These are phyloP conservation scores for Asterophora lycoperdoides DNA, from an alignment of 768 basidiomycete genomes.

Conservation along the genomic window DNA sequence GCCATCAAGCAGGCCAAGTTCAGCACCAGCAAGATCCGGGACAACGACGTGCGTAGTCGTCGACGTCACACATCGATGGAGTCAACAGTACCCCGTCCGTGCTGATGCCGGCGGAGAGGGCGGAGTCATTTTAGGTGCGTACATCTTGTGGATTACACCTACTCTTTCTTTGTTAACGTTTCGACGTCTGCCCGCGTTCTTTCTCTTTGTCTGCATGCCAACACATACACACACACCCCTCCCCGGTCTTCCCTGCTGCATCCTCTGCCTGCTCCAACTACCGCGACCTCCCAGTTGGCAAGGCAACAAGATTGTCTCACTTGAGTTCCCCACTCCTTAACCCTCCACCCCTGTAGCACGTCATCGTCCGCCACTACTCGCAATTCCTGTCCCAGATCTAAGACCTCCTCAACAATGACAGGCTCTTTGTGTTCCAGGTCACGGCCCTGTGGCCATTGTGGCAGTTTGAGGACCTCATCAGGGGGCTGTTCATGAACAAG, in stretches of 20 bases:
- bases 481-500: constrained; percentile 98
- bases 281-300: constrained; percentile 78
- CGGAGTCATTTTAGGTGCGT: constrained; percentile 52
- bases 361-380: constrained; percentile 89
- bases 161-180: neutral
- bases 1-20: constrained; percentile 89
- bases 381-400: constrained; percentile 90
- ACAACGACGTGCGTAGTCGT: constrained; percentile 65
- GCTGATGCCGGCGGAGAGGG: constrained; percentile 72
- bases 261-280: constrained; percentile 93
- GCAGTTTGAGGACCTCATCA: constrained; percentile 98
- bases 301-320: constrained; percentile 85
- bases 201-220: too few species aligned
- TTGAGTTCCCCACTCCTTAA: too few species aligned
- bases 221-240: too few species aligned
- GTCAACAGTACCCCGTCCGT: constrained; percentile 37
- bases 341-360: constrained; percentile 61
- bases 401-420: constrained; percentile 90
- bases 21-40: constrained; percentile 80
- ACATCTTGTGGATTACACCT: constrained; percentile 1
- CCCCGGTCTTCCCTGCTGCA: constrained; percentile 58
- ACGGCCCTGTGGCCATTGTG: constrained; percentile 92
- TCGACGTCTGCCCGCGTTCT: too few species aligned
- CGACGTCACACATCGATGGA: constrained; percentile 47
- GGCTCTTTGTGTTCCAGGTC: constrained; percentile 94